phyloP scores from a whole-genome alignment of 441 rosid species.

The Eutrema salsugineum region DNA sequence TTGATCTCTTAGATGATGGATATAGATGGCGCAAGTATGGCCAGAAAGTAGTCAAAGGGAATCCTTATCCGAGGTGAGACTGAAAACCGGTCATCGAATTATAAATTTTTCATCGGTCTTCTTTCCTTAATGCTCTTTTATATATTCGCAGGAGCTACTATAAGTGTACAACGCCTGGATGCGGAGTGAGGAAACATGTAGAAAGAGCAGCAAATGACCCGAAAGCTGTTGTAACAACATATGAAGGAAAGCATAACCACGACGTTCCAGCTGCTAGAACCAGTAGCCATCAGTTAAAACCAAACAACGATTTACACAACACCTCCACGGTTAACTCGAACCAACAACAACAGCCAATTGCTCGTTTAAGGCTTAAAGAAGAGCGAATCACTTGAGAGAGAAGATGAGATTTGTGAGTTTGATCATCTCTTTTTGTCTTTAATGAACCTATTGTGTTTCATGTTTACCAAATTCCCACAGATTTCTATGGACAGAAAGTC shows the following conservation, averaged over 20 bases:
- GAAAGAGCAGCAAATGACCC: slow-evolving; percentile 80
- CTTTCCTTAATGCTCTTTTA: neutral
- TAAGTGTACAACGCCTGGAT: slow-evolving; percentile 76
- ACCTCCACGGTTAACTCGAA: slow-evolving; percentile 24
- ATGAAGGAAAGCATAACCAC: slow-evolving; percentile 87
- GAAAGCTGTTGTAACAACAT: slow-evolving; percentile 78
- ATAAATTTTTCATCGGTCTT: neutral
- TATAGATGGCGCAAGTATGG: slow-evolving; percentile 90
- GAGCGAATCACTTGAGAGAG: slow-evolving; percentile 39
- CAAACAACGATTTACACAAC: slow-evolving; percentile 31
- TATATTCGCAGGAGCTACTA: slow-evolving; percentile 75
- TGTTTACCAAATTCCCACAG: neutral
- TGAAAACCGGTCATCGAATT: neutral
- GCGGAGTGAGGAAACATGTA: slow-evolving; percentile 82
- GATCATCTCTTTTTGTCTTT: neutral
- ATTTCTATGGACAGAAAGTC: neutral
- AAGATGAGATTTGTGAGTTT: neutral
- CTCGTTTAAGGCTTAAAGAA: slow-evolving; percentile 45
- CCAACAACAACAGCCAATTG: slow-evolving; percentile 45
- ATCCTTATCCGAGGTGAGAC: slow-evolving; percentile 70
- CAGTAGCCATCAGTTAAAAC: slow-evolving; percentile 58
- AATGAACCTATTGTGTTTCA: neutral
- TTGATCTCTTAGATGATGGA: slow-evolving; percentile 83
- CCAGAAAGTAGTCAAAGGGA: slow-evolving; percentile 86
- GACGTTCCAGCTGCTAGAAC: slow-evolving; percentile 63